Evolutionary conservation across 495 filamentous ascomycete species (phyloP).

Genomic region (Cudoniella acicularis): DNA sequence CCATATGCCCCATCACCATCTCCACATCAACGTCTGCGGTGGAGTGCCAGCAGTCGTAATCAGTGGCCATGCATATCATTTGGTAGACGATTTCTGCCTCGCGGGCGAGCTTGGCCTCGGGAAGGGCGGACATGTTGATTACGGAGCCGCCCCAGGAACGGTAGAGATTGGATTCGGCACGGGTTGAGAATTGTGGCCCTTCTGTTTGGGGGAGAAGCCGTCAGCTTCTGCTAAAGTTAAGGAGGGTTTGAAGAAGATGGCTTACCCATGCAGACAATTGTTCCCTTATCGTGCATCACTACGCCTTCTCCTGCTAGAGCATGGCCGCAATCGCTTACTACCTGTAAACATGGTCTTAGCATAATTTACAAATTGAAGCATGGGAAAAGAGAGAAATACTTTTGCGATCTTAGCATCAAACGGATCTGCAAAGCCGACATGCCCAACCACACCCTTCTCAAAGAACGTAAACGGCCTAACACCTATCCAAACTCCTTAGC

Average conservation of each 20-base stretch:
- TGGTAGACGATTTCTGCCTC: slow-evolving; percentile 96
- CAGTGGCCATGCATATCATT: slow-evolving; percentile 98
- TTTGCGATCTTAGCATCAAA: slow-evolving; percentile 77
- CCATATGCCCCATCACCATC: slow-evolving; percentile 98
- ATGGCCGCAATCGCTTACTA: slow-evolving; percentile 71
- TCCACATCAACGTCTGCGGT: slow-evolving; percentile 81
- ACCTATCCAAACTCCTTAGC: too few relatives aligned
- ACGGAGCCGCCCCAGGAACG: slow-evolving; percentile 84
- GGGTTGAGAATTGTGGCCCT: slow-evolving; percentile 96
- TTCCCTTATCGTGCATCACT: slow-evolving; percentile 70
- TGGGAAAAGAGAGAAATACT: neutral
- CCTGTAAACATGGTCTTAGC: slow-evolving; percentile 13
- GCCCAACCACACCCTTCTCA: slow-evolving; percentile 86
- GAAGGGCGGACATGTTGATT: slow-evolving; percentile 97
- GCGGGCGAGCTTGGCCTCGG: slow-evolving; percentile 90
- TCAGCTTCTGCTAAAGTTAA: neutral
- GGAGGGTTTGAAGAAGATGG: slow-evolving; percentile 30
- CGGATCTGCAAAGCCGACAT: slow-evolving; percentile 93
- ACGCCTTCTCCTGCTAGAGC: slow-evolving; percentile 76
- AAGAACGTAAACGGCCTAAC: slow-evolving; percentile 93
- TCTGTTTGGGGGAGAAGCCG: too few relatives aligned
- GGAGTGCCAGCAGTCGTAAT: slow-evolving; percentile 96
- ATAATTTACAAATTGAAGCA: neutral
- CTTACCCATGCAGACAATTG: slow-evolving; percentile 91
- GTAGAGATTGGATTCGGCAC: slow-evolving; percentile 92